Evolutionary conservation across 1,139 yeast genomes (phyloP), one percentile per base, ranked within the genome.

Genomic region (Suhomyces kunorum): DNA sequence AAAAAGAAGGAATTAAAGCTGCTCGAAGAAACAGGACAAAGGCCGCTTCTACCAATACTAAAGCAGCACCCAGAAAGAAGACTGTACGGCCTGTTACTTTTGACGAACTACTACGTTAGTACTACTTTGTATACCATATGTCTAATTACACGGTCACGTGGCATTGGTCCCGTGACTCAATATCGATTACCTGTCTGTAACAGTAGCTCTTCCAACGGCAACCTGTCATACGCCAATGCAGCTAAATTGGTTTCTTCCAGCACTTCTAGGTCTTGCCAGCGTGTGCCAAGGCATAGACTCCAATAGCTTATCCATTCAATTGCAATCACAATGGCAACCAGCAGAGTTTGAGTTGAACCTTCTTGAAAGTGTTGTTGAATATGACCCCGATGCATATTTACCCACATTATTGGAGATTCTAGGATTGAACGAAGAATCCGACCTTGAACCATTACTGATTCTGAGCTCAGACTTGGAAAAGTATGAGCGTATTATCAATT

Each of bases 291-390:
- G 26, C n/a, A 11, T 16, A 11, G 22, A 28, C 2, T 9, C 35
- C 35, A 41, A 45, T 30, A 13, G 33, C 8, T 30, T 50, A 13
- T 18, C 29, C 6, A 28, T 58, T 7, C 40, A 46, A 6, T 48
- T 57, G n/a, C 48, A 51, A 19, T 55, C 63, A 4, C 50, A 53
- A 30, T 69, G 74, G 73, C 48, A 50, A 9, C 50, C 56, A 5
- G 61, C 75, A 2, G 74, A 78, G 1, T 76, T 76, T 48, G 63
- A 62, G 33, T 59, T 80, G 29, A 74, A 71, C 44, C 58, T 81
- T 32, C 55, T 83, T 3, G 90, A 84, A 54, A 71, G 84, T 8
- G 58, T 80, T 15, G 68, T 83, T 1, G 66, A 68, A 0, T 68
- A 68, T 40, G 71, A 80, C 51, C 71, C 71, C 16, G 58, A 77